Conservation (phyloP, 345 rosid genomes). For the Ceriops zippeliana region DNA sequence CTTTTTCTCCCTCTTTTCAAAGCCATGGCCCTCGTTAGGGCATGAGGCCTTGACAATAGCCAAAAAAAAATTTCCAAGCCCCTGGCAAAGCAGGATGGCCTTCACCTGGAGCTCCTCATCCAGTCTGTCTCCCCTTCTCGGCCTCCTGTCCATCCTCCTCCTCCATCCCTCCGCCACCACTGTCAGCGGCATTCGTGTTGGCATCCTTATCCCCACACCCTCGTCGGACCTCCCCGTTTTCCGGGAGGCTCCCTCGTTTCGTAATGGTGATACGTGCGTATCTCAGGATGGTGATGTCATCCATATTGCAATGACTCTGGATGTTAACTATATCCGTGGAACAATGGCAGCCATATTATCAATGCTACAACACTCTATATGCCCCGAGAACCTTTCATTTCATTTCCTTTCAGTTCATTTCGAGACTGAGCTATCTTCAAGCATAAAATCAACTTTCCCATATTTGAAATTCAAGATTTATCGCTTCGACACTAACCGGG, state of each 20-base stretch:
- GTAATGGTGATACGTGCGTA: slow-evolving; percentile 48
- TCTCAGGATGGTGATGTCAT: slow-evolving; percentile 26
- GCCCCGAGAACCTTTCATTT: slow-evolving; percentile 59
- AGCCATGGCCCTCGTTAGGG: not conserved
- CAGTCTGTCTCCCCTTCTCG: slow-evolving; percentile 31
- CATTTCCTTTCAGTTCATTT: slow-evolving; percentile 55
- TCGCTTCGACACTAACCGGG: slow-evolving; percentile 45
- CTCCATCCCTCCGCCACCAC: slow-evolving; percentile 19
- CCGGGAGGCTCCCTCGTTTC: slow-evolving; percentile 51
- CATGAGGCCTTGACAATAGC: too few relatives aligned
- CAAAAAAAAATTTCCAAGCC: not conserved
- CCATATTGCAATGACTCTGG: slow-evolving; percentile 63
- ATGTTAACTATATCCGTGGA: slow-evolving; percentile 63
- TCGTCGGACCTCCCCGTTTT: slow-evolving; percentile 40
- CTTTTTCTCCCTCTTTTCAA: not conserved
- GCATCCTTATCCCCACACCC: slow-evolving; percentile 31
- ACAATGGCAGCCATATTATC: slow-evolving; percentile 69
- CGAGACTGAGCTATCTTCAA: slow-evolving; percentile 36
- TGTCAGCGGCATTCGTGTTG: slow-evolving; percentile 27
- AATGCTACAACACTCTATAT: slow-evolving; percentile 50
- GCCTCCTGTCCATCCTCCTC: slow-evolving; percentile 59
- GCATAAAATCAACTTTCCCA: slow-evolving; percentile 55
- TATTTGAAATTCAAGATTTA: slow-evolving; percentile 54
- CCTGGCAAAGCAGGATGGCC: slow-evolving; percentile 55
- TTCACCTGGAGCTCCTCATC: slow-evolving; percentile 37